Evolutionary conservation across 2,329 filamentous ascomycete species (phyloP).

Genomic region (Cladobotryum protrusum): DNA sequence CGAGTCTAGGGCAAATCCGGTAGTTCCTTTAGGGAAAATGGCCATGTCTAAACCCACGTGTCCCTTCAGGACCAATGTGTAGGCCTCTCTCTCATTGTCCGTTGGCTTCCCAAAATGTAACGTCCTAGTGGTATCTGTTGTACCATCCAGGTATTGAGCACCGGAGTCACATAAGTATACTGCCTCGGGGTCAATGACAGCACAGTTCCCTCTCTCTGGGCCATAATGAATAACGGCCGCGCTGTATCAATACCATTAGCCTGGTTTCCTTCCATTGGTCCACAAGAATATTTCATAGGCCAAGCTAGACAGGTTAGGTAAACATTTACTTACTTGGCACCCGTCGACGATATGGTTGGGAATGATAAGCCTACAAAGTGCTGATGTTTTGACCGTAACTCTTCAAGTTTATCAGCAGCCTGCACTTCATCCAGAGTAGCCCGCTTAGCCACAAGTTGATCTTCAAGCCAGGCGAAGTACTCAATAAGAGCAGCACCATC

Average conservation of each 20-base stretch:
- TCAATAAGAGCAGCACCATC: constrained; percentile 87
- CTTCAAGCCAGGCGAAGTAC: constrained; percentile 95
- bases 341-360: constrained; percentile 91
- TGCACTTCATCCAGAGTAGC: constrained; percentile 76
- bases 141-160: constrained; percentile 92
- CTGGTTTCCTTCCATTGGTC: too few relatives aligned
- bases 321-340: constrained; percentile 53
- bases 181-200: constrained; percentile 73
- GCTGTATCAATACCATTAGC: constrained; percentile 39
- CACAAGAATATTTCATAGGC: too few relatives aligned
- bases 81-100: constrained; percentile 76
- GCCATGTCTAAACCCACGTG: constrained; percentile 82
- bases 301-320: too few relatives aligned
- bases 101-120: constrained; percentile 85
- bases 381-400: constrained; percentile 59
- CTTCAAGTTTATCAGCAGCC: constrained; percentile 85
- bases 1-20: constrained; percentile 82
- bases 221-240: constrained; percentile 96
- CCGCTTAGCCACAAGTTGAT: constrained; percentile 72
- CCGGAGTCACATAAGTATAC: constrained; percentile 97
- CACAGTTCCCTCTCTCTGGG: constrained; percentile 75
- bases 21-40: constrained; percentile 91
- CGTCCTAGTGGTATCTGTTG: constrained; percentile 91
- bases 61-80: constrained; percentile 91
- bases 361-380: constrained; percentile 89